A percentile compares a stretch with the other conserved stretches of the same genome.
These are phyloP conservation scores for Cylindrotheca fusiformis DNA, from an alignment of 108 stramenopile species.

Conservation along the genomic window DNA sequence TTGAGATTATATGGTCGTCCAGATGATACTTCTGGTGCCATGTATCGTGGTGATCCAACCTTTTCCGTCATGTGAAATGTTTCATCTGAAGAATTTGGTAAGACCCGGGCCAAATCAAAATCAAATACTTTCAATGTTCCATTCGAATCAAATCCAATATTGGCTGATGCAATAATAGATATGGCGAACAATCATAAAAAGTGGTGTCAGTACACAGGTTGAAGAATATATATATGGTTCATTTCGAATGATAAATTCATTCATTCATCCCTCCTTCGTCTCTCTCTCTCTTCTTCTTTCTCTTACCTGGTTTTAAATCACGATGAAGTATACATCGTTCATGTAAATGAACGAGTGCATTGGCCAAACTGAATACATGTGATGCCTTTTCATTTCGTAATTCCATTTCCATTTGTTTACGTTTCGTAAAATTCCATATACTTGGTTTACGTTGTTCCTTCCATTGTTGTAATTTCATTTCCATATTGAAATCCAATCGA, in stretches of 20 bases:
- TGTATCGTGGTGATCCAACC: slow-evolving; percentile 57
- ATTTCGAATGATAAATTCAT: too few species aligned
- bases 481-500: slow-evolving; percentile 40
- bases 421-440: not conserved
- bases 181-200: not conserved
- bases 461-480: slow-evolving; percentile 30
- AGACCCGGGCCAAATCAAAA: slow-evolving; percentile 40
- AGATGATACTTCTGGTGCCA: slow-evolving; percentile 74
- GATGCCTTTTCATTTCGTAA: not conserved
- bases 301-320: slow-evolving; percentile 65
- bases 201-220: not conserved
- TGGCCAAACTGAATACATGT: slow-evolving; percentile 15
- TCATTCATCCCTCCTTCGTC: too few species aligned
- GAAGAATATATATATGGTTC: not conserved
- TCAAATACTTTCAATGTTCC: slow-evolving; percentile 45
- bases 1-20: slow-evolving; percentile 60
- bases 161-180: slow-evolving; percentile 12
- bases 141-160: slow-evolving; percentile 58
- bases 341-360: slow-evolving; percentile 47
- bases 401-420: slow-evolving; percentile 1
- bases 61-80: slow-evolving; percentile 34
- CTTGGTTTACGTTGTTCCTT: slow-evolving; percentile 16
- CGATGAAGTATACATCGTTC: slow-evolving; percentile 38
- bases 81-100: slow-evolving; percentile 15
- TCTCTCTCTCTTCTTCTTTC: too few species aligned